Evolutionary conservation across 495 filamentous ascomycete species (phyloP).

Genomic region (Lasiosphaeris hirsuta): DNA sequence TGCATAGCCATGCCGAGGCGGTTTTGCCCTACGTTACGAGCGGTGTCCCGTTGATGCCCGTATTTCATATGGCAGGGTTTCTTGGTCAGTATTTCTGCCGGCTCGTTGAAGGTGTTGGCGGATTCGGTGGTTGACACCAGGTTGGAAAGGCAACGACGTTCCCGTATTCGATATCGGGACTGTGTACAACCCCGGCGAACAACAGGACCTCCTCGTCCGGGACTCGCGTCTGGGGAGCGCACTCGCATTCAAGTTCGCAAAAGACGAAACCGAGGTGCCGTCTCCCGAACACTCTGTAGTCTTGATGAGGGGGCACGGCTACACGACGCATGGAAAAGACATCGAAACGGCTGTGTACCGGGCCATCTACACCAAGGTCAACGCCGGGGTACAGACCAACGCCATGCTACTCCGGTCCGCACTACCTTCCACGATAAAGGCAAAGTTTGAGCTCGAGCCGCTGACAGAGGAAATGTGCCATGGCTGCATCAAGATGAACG

Average conservation of each 20-base stretch:
- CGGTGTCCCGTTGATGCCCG: constrained; percentile 2
- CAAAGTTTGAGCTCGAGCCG: constrained; percentile 4
- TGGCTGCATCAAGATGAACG: constrained; percentile 6
- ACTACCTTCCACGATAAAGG: not conserved
- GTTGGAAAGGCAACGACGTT: not conserved
- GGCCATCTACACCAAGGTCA: constrained; percentile 11
- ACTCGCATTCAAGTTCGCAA: not conserved
- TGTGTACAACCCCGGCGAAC: not conserved
- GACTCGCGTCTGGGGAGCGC: not conserved
- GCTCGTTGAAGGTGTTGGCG: too few relatives aligned
- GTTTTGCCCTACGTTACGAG: constrained; percentile 8
- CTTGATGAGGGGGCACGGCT: constrained; percentile 3
- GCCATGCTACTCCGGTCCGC: constrained; percentile 3
- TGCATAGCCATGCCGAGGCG: constrained; percentile 8
- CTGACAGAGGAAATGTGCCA: constrained; percentile 1
- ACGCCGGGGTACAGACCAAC: constrained; percentile 7
- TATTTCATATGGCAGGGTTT: constrained; percentile 4
- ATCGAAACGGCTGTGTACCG: constrained; percentile 8
- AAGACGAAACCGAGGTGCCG: not conserved
- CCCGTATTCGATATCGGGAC: constrained; percentile 4
- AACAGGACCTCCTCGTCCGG: constrained; percentile 3
- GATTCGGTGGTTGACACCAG: too few relatives aligned
- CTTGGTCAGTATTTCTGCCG: not conserved
- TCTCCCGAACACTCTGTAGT: constrained; percentile 2
- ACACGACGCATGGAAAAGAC: constrained; percentile 6